Evolutionary conservation across 2,329 filamentous ascomycete genomes (phyloP).

Genomic region (Sporothrix euskadiensis): DNA sequence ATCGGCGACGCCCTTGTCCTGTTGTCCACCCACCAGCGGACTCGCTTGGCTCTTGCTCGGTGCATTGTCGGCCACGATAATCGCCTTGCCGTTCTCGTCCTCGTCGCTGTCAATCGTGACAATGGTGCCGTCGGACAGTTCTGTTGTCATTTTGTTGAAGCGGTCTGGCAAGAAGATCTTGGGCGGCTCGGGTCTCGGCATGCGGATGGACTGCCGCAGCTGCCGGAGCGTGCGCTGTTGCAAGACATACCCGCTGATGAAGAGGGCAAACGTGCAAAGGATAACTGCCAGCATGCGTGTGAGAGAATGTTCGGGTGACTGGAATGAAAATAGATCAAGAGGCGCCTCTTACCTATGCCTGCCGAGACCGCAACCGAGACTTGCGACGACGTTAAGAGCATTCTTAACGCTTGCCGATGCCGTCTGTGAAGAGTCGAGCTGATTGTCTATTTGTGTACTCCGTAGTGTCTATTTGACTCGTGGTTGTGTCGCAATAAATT

Average conservation of each 20-base stretch:
- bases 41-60: slow-evolving; percentile 32
- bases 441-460: neutral
- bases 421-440: too few species aligned
- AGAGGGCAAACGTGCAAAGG: slow-evolving; percentile 77
- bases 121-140: slow-evolving; percentile 50
- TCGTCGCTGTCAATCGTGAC: slow-evolving; percentile 44
- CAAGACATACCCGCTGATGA: slow-evolving; percentile 82
- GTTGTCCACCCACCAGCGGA: slow-evolving; percentile 30
- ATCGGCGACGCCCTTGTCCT: neutral
- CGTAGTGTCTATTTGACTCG: neutral
- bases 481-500: neutral
- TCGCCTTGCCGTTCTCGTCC: slow-evolving; percentile 26
- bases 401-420: slow-evolving; percentile 31
- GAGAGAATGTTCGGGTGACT: neutral
- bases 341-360: slow-evolving; percentile 55
- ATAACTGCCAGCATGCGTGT: slow-evolving; percentile 53
- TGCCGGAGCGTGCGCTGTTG: slow-evolving; percentile 83
- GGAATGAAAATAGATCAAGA: neutral
- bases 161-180: slow-evolving; percentile 54
- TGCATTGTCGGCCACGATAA: slow-evolving; percentile 19
- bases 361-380: slow-evolving; percentile 68
- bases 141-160: slow-evolving; percentile 49
- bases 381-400: slow-evolving; percentile 69
- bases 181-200: slow-evolving; percentile 51
- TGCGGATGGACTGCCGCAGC: slow-evolving; percentile 69